A percentile compares a stretch with the other conserved stretches of the same genome.
phyloP scores from a whole-genome alignment of 306 rosid genomes.

The Vigna hirtella region DNA sequence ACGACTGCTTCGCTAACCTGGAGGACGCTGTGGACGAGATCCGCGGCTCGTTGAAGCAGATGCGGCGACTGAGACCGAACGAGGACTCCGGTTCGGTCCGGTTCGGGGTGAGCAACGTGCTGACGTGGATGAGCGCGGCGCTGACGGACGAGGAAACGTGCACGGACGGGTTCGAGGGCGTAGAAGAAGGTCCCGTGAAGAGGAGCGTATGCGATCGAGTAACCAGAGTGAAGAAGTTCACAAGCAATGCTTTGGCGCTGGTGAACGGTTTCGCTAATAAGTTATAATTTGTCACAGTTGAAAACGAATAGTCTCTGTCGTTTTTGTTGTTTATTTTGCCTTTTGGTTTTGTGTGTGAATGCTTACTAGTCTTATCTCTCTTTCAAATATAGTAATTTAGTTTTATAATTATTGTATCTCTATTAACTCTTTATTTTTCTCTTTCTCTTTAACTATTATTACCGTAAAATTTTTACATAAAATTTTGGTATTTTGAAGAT shows the following conservation, averaged over 20 bases:
- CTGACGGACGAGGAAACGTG: constrained; percentile 84
- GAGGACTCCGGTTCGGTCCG: constrained; percentile 44
- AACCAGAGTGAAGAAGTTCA: constrained; percentile 59
- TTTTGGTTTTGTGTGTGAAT: not conserved
- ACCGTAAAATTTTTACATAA: too few species aligned
- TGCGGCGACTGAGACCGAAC: constrained; percentile 49
- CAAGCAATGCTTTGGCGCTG: constrained; percentile 78
- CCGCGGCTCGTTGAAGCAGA: constrained; percentile 73
- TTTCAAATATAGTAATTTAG: not conserved
- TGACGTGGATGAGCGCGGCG: constrained; percentile 97
- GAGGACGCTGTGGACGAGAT: constrained; percentile 72
- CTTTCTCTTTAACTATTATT: not conserved
- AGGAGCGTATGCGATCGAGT: constrained; percentile 50
- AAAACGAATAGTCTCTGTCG: not conserved
- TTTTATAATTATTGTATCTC: not conserved
- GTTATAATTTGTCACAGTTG: not conserved
- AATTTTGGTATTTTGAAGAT: too few species aligned
- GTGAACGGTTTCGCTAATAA: constrained; percentile 59
- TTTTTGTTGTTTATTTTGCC: not conserved
- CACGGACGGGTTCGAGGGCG: constrained; percentile 77
- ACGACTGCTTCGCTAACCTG: constrained; percentile 68
- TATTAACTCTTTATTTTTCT: not conserved
- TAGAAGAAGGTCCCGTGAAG: constrained; percentile 59
- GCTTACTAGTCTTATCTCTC: not conserved
- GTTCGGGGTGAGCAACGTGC: constrained; percentile 81